These are phyloP conservation scores for Lasiosphaeria miniovina DNA, from an alignment of 495 filamentous ascomycete species.

Conservation along the genomic window DNA sequence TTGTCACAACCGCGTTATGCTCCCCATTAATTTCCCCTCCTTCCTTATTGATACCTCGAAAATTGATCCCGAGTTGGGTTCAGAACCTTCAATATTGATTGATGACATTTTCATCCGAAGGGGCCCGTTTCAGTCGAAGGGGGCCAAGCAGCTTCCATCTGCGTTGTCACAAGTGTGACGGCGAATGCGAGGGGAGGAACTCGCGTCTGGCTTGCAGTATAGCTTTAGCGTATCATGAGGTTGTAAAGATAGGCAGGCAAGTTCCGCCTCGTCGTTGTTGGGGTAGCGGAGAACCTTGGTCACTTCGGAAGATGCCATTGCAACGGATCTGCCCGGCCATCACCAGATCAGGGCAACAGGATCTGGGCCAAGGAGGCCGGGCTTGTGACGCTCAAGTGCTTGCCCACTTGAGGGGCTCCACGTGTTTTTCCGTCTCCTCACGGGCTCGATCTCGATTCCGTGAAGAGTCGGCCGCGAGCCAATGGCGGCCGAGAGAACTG, in stretches of 20 bases:
- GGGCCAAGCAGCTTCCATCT: background rate
- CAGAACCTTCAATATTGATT: background rate
- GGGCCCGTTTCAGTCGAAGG: background rate
- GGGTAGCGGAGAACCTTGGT: background rate
- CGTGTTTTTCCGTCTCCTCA: constrained; percentile 20
- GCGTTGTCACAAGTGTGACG: constrained; percentile 14
- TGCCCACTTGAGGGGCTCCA: constrained; percentile 23
- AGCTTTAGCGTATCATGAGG: background rate
- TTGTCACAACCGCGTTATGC: no score
- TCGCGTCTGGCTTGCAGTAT: constrained; percentile 2
- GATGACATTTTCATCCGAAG: background rate
- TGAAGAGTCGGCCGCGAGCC: background rate
- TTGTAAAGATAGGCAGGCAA: constrained; percentile 1
- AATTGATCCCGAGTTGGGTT: no score
- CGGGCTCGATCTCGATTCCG: constrained; percentile 21
- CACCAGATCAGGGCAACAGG: constrained; percentile 13
- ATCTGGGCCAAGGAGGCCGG: constrained; percentile 11
- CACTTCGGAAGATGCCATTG: background rate
- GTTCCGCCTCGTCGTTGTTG: constrained; percentile 4
- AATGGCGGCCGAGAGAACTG: constrained; percentile 10
- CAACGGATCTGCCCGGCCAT: constrained; percentile 9
- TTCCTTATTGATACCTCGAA: no score
- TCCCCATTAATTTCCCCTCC: no score
- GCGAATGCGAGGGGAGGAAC: constrained; percentile 9
- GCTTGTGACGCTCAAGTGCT: background rate